phyloP scores from a whole-genome alignment of 78 protist genomes.

The Dictyostelium brefeldianum region DNA sequence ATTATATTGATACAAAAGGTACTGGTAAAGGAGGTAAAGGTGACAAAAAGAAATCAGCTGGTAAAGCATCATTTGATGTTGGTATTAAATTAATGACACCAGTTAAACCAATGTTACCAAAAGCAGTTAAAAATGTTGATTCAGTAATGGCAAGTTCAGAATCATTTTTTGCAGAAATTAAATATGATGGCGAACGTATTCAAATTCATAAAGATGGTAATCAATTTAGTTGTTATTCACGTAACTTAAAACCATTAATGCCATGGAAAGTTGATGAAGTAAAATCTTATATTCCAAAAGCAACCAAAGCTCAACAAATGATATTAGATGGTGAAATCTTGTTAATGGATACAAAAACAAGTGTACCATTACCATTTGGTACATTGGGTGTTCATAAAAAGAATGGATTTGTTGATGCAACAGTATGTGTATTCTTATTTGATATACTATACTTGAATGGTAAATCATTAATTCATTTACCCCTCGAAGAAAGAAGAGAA shows the following conservation, averaged over 20 bases:
- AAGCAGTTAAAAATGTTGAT: constrained; percentile 62
- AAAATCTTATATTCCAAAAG: constrained; percentile 57
- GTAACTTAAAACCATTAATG: constrained; percentile 86
- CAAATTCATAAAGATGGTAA: constrained; percentile 92
- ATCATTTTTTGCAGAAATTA: constrained; percentile 86
- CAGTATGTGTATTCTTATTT: constrained; percentile 87
- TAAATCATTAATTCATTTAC: constrained; percentile 70
- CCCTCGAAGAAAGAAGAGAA: constrained; percentile 82
- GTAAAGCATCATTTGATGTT: constrained; percentile 13
- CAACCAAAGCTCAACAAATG: constrained; percentile 63
- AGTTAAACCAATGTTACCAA: constrained; percentile 92
- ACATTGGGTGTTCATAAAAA: constrained; percentile 92
- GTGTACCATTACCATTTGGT: constrained; percentile 91
- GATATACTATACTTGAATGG: constrained; percentile 92
- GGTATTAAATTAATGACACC: constrained; percentile 83
- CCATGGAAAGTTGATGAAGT: constrained; percentile 83
- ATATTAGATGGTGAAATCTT: constrained; percentile 92
- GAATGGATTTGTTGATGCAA: constrained; percentile 78
- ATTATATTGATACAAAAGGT: neutral
- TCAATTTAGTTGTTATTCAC: constrained; percentile 76
- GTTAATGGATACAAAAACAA: constrained; percentile 74
- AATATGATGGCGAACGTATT: constrained; percentile 96
- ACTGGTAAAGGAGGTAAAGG: neutral
- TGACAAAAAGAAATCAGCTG: neutral
- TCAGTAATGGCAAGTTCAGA: constrained; percentile 35